These are phyloP conservation scores for Fusarium chaquense DNA, from an alignment of 2,329 filamentous ascomycete genomes.

Conservation along the genomic window DNA sequence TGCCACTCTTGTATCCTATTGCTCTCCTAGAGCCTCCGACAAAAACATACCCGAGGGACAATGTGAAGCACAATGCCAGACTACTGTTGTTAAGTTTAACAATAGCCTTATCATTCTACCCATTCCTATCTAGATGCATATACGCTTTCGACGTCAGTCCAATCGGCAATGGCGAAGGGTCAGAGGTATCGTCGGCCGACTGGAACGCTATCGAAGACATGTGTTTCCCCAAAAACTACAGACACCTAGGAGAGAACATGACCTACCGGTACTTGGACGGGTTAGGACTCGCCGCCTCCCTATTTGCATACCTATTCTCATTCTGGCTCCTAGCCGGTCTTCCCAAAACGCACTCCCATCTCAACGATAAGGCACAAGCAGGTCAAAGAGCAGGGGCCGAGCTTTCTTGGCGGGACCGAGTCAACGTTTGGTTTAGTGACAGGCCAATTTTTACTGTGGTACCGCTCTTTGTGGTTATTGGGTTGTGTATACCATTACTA, in stretches of 20 bases:
- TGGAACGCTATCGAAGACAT: slow-evolving; percentile 24
- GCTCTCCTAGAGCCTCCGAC: slow-evolving; percentile 24
- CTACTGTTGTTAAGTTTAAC: slow-evolving; percentile 23
- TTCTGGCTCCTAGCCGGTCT: slow-evolving; percentile 34
- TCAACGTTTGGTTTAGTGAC: slow-evolving; percentile 12
- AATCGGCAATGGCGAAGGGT: slow-evolving; percentile 23
- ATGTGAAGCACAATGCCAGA: slow-evolving; percentile 19
- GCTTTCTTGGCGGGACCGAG: not conserved
- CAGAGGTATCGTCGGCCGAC: slow-evolving; percentile 11
- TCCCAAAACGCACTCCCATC: slow-evolving; percentile 1
- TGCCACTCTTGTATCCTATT: slow-evolving; percentile 42
- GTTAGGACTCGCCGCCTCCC: slow-evolving; percentile 15
- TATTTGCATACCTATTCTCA: slow-evolving; percentile 19
- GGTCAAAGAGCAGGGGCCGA: not conserved
- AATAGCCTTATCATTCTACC: slow-evolving; percentile 40
- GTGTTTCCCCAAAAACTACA: slow-evolving; percentile 18
- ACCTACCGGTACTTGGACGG: slow-evolving; percentile 14
- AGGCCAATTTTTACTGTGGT: not conserved
- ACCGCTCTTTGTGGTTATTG: slow-evolving; percentile 13
- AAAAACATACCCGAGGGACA: not conserved
- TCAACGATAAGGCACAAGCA: not conserved
- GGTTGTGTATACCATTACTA: slow-evolving; percentile 20
- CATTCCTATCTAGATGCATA: slow-evolving; percentile 45
- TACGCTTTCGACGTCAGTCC: slow-evolving; percentile 30
- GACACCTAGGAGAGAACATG: not conserved